A percentile compares a stretch with the other conserved stretches of the same genome.
These are phyloP conservation scores for Nicotiana attenuata DNA, from an alignment of 257 asterid genomes.

Conservation along the genomic window DNA sequence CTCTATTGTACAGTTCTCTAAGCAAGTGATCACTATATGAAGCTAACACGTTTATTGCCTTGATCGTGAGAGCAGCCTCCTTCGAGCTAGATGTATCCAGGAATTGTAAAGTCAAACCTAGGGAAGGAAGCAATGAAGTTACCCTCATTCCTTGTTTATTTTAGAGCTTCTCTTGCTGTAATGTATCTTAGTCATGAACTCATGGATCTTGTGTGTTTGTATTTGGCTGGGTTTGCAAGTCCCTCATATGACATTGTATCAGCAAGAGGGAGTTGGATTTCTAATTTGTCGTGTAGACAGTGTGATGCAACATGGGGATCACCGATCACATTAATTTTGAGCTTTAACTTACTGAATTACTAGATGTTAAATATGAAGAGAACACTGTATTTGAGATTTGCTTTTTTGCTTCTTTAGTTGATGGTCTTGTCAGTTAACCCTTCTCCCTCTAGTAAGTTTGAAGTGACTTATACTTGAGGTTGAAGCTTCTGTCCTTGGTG, in stretches of 20 bases:
- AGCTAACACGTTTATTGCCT: neutral
- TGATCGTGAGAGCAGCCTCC: neutral
- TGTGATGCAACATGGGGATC: neutral
- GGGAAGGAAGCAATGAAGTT: neutral
- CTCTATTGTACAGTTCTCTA: constrained; percentile 6
- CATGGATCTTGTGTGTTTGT: neutral
- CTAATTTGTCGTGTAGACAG: neutral
- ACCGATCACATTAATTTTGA: neutral
- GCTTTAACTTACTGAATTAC: neutral
- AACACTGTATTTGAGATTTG: neutral
- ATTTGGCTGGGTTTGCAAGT: neutral
- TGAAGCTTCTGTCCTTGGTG: no score
- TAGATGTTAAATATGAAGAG: neutral
- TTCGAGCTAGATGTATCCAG: neutral
- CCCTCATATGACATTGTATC: neutral
- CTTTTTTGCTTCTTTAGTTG: neutral
- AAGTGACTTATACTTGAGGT: no score
- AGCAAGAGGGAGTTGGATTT: neutral
- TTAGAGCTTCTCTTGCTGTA: neutral
- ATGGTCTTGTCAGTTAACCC: neutral
- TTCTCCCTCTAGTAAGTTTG: no score
- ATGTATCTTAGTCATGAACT: neutral
- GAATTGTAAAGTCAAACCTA: neutral
- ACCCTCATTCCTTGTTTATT: neutral
- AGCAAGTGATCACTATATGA: neutral